Base-by-base conservation (phyloP, 257 asterid genomes). In the Solanum ahanhuiri region DNA sequence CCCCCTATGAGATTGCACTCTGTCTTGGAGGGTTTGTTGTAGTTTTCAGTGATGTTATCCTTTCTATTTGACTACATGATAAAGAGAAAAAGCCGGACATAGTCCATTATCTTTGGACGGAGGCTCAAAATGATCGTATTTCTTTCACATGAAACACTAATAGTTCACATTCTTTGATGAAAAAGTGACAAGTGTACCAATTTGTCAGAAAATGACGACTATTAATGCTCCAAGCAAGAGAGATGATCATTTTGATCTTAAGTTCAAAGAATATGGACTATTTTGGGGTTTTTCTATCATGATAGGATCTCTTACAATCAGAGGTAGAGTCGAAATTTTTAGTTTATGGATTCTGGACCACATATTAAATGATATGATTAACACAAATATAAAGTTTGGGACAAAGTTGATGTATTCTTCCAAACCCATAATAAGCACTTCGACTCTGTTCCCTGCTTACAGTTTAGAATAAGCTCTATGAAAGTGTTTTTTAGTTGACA, bases 11-110 rank as follows among this genome's bases (percentile, higher is more conserved):
- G 75, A 43, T 41, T 69, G 33, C 88, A 86, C 8, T 41, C 1
- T 82, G 86, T 82, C 25, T 81, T 86, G 83, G 83, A 69, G 33
- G 88, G 88, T 39, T 43, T 87, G 58, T 25, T 87, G 83, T 87
- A 87, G 75, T 20, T 77, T 77, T 45, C 83, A 43, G 17, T 76
- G 30, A 43, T 23, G 18, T 76, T 41, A 7, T 41, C 83, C 83
- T 23, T 77, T 41, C 14, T 23, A 77, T 43, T 77, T 43, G 37
- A 41, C 33, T 75, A 8, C 57, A 37, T 37, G 57, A 12, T 75
- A 11, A 37, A 30, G 22, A 37, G 82, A 37, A 75, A 73, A 22
- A 2, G 30, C 22, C 3, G 3, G 7, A 22, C 83, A 12, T 25
- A 76, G n/a, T 39, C 58, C 58, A 37, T 30, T 37, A 39, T 39